These are phyloP conservation scores for Petunia secreta DNA, from an alignment of 257 asterid species.

Conservation along the genomic window DNA sequence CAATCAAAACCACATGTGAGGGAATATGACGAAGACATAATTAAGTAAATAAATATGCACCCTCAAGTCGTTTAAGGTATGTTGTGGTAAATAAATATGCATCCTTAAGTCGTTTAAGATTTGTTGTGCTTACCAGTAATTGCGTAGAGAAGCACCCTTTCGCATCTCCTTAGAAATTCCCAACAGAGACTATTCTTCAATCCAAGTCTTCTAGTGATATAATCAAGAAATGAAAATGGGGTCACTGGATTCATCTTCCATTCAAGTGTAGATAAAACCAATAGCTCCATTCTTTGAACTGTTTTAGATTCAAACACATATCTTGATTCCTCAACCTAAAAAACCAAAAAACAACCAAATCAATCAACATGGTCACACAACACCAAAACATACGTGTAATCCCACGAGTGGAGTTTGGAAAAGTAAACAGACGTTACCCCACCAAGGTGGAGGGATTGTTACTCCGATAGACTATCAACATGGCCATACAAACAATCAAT, in stretches of 20 bases:
- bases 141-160: slow-evolving; percentile 53
- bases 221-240: slow-evolving; percentile 60
- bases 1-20: too few species aligned
- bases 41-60: not conserved
- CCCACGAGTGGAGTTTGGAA: not conserved
- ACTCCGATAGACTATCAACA: too few species aligned
- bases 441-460: not conserved
- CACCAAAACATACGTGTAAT: not conserved
- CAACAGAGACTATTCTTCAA: slow-evolving; percentile 29
- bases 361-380: slow-evolving; percentile 9
- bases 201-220: slow-evolving; percentile 41
- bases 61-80: too few species aligned
- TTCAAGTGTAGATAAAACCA: slow-evolving; percentile 54
- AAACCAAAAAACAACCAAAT: not conserved
- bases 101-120: too few species aligned
- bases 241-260: slow-evolving; percentile 85
- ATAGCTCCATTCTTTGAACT: slow-evolving; percentile 71
- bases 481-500: too few species aligned
- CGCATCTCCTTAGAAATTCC: slow-evolving; percentile 57
- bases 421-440: not conserved
- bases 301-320: slow-evolving; percentile 63
- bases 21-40: not conserved
- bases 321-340: slow-evolving; percentile 55
- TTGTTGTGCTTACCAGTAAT: slow-evolving; percentile 42
- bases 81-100: not conserved